Base-by-base conservation (phyloP, 306 rosid genomes). In the Quercus alba region DNA sequence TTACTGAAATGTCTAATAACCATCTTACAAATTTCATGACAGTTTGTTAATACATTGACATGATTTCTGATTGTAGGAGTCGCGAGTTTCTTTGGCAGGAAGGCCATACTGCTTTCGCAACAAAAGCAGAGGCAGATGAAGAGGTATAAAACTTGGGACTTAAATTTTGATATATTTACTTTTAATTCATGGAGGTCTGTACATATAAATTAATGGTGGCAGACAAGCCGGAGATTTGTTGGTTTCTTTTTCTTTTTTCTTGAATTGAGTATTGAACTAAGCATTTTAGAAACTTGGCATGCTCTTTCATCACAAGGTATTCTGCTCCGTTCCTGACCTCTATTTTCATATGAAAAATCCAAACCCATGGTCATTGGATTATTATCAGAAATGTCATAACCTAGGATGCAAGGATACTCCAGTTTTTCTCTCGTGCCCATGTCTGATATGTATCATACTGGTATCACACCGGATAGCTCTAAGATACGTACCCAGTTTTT, bases 81-180 rank as follows among this genome's bases (percentile, higher is more conserved):
- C 97, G 99, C 6, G 99, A 96, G 84, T 96, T 93, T 85, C 99
- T 96, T 84, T 96, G 99, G 99, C 99, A 96, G 85, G 99, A 96
- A 90, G 99, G 99, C 63, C 99, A 96, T 80, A 93, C 99, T 72
- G 99, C 99, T 70, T 93, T 96, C 87, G 98, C 98, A 15, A 88
- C 98, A 25, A 87, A 96, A 84, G 92, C 76, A 52, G 99, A 96
- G 80, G 99, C 99, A 38, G 97, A 93, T 87, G 79, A 81, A 17
- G 98, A 95, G 98, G 98, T 96, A 76, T 76, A 31, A 30, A 59
- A 46, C 41, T 77, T 10, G 4, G 15, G 31, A 26, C 72, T 33
- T 49, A 49, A 49, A 49, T 49, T 33, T 67, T 33, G 31, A 21
- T 35, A 3, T n/a, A 4, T 12, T 4, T 9, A 52, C 0, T 41